phyloP scores from a whole-genome alignment of 768 basidiomycete genomes.

The Chlorophyllum brunneum region DNA sequence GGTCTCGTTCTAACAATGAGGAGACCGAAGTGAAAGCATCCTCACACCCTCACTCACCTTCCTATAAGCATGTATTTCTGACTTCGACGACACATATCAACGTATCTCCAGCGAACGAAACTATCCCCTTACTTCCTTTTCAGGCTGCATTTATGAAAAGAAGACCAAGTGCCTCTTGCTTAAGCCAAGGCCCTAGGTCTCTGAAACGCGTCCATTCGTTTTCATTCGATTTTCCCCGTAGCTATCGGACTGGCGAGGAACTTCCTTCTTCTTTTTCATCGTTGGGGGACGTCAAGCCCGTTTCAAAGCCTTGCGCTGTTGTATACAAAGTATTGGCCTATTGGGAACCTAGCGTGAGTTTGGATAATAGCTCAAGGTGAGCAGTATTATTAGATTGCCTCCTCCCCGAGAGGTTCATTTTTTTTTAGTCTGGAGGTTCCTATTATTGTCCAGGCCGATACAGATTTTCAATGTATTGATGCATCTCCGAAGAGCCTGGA shows the following conservation, averaged over 20 bases:
- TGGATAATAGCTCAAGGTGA: slow-evolving; percentile 44
- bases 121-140: slow-evolving; percentile 33
- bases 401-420: slow-evolving; percentile 9
- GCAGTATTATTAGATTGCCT: slow-evolving; percentile 20
- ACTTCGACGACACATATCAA: slow-evolving; percentile 41
- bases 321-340: slow-evolving; percentile 51
- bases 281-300: slow-evolving; percentile 25
- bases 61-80: slow-evolving; percentile 46
- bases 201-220: slow-evolving; percentile 45
- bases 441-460: slow-evolving; percentile 55
- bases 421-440: slow-evolving; percentile 57
- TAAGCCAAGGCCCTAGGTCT: slow-evolving; percentile 29
- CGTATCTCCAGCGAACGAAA: slow-evolving; percentile 32
- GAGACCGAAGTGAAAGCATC: slow-evolving; percentile 17
- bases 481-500: slow-evolving; percentile 37
- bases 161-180: slow-evolving; percentile 39
- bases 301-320: slow-evolving; percentile 33
- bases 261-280: slow-evolving; percentile 57
- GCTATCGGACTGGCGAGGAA: slow-evolving; percentile 48
- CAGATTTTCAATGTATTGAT: slow-evolving; percentile 56
- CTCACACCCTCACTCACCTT: slow-evolving; percentile 11
- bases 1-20: slow-evolving; percentile 20
- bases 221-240: slow-evolving; percentile 51
- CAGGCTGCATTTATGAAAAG: slow-evolving; percentile 42
- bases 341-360: slow-evolving; percentile 53